phyloP scores from a whole-genome alignment of 768 basidiomycete species.

The Daedalea quercina region DNA sequence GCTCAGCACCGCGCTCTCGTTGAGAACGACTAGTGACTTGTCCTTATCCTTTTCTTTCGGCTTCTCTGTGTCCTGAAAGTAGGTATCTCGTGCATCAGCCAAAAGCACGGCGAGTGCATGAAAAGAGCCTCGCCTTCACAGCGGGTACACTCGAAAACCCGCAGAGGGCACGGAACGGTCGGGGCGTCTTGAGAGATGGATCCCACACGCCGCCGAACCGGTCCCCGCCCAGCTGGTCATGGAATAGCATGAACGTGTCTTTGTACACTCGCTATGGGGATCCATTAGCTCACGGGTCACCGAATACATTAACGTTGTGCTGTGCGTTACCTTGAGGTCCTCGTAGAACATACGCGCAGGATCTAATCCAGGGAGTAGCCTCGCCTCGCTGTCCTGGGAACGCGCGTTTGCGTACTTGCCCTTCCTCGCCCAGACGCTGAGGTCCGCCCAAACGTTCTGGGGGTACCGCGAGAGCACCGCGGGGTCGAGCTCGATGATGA shows the following conservation, averaged over 20 bases:
- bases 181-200: conserved; percentile 50
- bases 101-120: not conserved
- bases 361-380: conserved; percentile 67
- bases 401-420: conserved; percentile 40
- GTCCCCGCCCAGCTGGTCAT: conserved; percentile 74
- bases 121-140: conserved; percentile 16
- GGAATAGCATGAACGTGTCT: conserved; percentile 78
- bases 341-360: conserved; percentile 59
- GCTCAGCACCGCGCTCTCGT: conserved; percentile 55
- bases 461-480: conserved; percentile 60
- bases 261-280: conserved; percentile 54
- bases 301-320: conserved; percentile 5
- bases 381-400: conserved; percentile 17
- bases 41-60: conserved; percentile 30
- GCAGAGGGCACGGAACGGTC: conserved; percentile 75
- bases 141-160: conserved; percentile 70
- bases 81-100: not conserved
- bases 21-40: conserved; percentile 58
- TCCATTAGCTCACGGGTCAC: not conserved
- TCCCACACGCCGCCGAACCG: conserved; percentile 86
- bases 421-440: conserved; percentile 37
- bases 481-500: conserved; percentile 71
- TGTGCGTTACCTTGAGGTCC: conserved; percentile 57
- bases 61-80: conserved; percentile 1
- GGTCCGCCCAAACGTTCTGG: conserved; percentile 58